Evolutionary conservation across 257 asterid species (phyloP).

Genomic region (Solanum gandarillasii): DNA sequence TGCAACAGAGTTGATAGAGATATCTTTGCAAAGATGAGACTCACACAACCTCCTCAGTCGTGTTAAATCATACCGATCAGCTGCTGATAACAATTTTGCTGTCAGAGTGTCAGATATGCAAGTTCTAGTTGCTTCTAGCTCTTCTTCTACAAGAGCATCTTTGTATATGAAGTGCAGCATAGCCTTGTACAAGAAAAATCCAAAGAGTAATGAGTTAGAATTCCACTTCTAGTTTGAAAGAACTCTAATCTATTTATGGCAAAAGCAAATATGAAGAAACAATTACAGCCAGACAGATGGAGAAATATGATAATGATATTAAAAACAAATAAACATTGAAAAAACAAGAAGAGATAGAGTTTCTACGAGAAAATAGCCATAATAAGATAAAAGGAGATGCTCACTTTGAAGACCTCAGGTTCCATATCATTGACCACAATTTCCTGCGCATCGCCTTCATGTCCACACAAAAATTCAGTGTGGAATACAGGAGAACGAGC

Average conservation of each 20-base stretch:
- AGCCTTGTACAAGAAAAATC: slow-evolving; percentile 40
- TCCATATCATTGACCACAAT: slow-evolving; percentile 65
- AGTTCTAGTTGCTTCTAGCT: slow-evolving; percentile 47
- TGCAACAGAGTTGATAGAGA: slow-evolving; percentile 70
- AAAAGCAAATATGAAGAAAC: not conserved
- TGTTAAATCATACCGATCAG: slow-evolving; percentile 80
- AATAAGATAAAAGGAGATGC: not conserved
- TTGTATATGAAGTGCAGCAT: slow-evolving; percentile 86
- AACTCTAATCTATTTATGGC: not conserved
- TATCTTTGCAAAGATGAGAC: slow-evolving; percentile 85
- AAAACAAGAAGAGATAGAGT: not conserved
- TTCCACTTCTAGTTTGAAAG: not conserved
- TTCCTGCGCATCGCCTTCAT: slow-evolving; percentile 50
- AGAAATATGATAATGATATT: not conserved
- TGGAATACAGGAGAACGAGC: slow-evolving; percentile 79
- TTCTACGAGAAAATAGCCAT: not conserved
- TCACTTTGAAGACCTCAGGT: slow-evolving; percentile 86
- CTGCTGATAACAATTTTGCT: slow-evolving; percentile 87
- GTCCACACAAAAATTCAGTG: slow-evolving; percentile 43
- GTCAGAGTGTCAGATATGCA: slow-evolving; percentile 53
- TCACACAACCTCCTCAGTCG: slow-evolving; percentile 86
- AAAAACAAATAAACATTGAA: not conserved
- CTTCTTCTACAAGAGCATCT: slow-evolving; percentile 79
- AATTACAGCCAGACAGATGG: not conserved
- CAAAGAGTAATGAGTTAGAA: not conserved